phyloP scores from a whole-genome alignment of 2,329 filamentous ascomycete genomes.

The Graphium sp. region DNA sequence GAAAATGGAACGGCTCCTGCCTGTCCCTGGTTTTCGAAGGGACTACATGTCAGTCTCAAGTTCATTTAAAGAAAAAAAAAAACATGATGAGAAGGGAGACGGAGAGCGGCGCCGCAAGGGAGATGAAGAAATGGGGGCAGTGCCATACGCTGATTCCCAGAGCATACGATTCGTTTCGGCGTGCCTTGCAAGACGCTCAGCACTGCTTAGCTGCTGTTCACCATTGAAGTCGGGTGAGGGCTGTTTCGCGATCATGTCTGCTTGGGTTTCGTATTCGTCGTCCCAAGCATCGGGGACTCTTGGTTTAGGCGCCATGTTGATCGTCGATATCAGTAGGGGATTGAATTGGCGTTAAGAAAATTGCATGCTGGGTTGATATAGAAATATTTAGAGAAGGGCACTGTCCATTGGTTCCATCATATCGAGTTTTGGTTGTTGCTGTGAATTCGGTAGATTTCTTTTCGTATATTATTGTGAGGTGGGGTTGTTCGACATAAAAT shows the following conservation, averaged over 20 bases:
- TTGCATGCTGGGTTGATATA: conserved; percentile 26
- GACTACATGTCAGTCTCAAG: neutral
- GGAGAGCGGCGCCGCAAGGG: too few species aligned
- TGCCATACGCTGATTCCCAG: conserved; percentile 71
- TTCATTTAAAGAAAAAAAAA: conserved; percentile 4
- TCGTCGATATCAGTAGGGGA: too few species aligned
- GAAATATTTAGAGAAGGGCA: too few species aligned
- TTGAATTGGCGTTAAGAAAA: too few species aligned
- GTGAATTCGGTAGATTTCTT: too few species aligned
- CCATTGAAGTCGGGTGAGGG: too few species aligned
- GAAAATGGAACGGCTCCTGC: conserved; percentile 57
- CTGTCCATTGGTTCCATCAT: too few species aligned
- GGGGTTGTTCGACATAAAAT: too few species aligned
- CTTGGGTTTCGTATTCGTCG: conserved; percentile 69
- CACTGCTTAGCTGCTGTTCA: conserved; percentile 42
- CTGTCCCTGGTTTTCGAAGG: conserved; percentile 45
- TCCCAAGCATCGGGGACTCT: conserved; percentile 71
- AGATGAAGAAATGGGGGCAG: conserved; percentile 3
- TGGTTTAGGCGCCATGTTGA: too few species aligned
- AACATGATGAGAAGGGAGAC: too few species aligned
- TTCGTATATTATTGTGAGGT: too few species aligned
- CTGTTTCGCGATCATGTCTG: conserved; percentile 35
- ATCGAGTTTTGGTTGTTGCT: too few species aligned
- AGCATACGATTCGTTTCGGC: conserved; percentile 69
- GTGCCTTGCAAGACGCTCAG: conserved; percentile 66